Conservation (phyloP, 2,329 filamentous ascomycete genomes). For the Alternaria triticina region DNA sequence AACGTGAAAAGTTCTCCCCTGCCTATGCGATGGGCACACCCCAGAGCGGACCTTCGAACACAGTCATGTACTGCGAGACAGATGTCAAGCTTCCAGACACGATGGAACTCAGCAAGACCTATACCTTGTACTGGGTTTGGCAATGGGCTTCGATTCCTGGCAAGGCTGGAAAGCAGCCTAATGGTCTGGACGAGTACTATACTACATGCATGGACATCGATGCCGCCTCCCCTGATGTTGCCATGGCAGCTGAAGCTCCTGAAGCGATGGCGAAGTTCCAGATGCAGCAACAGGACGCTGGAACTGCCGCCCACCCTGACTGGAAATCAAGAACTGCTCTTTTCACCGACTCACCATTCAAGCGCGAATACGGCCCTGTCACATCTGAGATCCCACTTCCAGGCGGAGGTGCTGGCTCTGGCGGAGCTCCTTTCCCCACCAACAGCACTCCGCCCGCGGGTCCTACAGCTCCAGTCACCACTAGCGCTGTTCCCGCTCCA, state of each 20-base stretch:
- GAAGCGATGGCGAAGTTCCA: slow-evolving; percentile 3
- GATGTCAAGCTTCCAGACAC: slow-evolving; percentile 77
- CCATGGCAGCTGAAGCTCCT: slow-evolving; percentile 18
- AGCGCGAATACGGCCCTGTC: too few relatives aligned
- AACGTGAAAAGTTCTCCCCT: slow-evolving; percentile 65
- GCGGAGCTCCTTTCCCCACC: background rate
- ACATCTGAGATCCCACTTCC: slow-evolving; percentile 14
- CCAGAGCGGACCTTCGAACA: too few relatives aligned
- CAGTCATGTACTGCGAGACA: slow-evolving; percentile 68
- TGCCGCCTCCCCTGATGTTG: slow-evolving; percentile 44
- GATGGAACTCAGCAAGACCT: slow-evolving; percentile 66
- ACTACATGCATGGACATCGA: slow-evolving; percentile 65
- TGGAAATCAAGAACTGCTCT: slow-evolving; percentile 50
- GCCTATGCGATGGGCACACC: slow-evolving; percentile 58
- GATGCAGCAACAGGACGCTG: slow-evolving; percentile 38
- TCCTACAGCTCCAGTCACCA: background rate
- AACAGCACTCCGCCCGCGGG: background rate
- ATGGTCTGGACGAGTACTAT: background rate
- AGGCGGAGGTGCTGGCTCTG: slow-evolving; percentile 1
- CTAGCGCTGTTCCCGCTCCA: background rate
- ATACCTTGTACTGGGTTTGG: slow-evolving; percentile 96
- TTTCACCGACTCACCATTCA: background rate
- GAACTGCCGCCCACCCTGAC: slow-evolving; percentile 47
- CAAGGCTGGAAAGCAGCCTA: background rate
- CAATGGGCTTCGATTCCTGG: slow-evolving; percentile 68